Evolutionary conservation across 1,284 basidiomycete species (phyloP), one percentile per base, ranked within the genome.

Genomic region (Phlebopus sp.): DNA sequence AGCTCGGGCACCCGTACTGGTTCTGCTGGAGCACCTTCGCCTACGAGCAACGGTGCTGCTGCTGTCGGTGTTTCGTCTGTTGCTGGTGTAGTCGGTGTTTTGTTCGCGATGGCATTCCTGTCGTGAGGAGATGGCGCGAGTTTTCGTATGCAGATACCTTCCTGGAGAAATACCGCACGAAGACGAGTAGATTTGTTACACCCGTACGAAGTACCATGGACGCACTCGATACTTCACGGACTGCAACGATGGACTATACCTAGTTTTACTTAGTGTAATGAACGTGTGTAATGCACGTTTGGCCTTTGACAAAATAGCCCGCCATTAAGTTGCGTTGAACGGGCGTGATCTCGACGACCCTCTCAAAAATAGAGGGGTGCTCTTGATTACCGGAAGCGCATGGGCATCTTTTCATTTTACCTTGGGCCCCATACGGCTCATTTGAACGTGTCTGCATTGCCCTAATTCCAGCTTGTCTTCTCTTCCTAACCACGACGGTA

Each of bases 41-140:
- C 53, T n/a, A 58, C 59, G n/a, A 51, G 59, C 29, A 72, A 68
- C 42, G 65, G 64, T 19, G 71, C 72, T 5, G 61, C 61, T 13
- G 46, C 64, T 7, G 37, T 73, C 11, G 62, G 61, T 15, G 57
- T 73, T 15, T 75, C 77, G 2, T 56, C 66, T 14, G 44, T 72
- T 42, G 66, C 74, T 21, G 65, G 66, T 10, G 21, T 75, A 15
- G 56, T 66, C 1, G 74, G 76, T 44, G 70, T 73, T 15, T 47
- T 72, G 29, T 70, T 77, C 49, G 73, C 75, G n/a, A 67, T 75
- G 48, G 59, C 63, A 3, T 72, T 78, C 64, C 58, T 78, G 42
- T 65, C 73, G 30, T 78, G 55, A 67, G 48, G 38, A 18, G 14
- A 18, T 14, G 13, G 15, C 5, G 32, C 32, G 13, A 17, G 3